Evolutionary conservation across 495 filamentous ascomycete genomes (phyloP).

Genomic region (Lineolata rhizophorae): DNA sequence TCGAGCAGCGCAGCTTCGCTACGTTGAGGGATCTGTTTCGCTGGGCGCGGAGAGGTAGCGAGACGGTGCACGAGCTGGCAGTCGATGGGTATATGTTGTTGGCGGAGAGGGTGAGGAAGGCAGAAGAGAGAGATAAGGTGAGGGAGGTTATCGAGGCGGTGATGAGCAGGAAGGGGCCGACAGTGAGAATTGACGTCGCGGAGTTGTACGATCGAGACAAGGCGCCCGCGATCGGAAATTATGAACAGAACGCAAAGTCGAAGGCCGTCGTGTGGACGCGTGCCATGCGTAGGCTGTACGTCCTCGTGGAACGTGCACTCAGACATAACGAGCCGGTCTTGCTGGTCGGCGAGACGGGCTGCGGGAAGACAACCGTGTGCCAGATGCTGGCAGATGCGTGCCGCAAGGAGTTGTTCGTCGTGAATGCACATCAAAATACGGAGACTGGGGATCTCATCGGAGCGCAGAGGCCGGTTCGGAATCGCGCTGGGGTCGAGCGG

Average conservation of each 20-base stretch:
- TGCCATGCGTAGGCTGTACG: constrained; percentile 76
- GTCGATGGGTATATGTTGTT: constrained; percentile 90
- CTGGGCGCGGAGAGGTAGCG: constrained; percentile 77
- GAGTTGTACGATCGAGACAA: constrained; percentile 39
- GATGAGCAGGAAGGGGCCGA: constrained; percentile 31
- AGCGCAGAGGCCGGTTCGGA: constrained; percentile 77
- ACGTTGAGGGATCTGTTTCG: constrained; percentile 91
- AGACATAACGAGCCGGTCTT: constrained; percentile 85
- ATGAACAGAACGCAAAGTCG: constrained; percentile 22
- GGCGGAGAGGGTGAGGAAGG: constrained; percentile 81
- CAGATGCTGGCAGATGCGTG: constrained; percentile 74
- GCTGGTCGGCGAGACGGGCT: constrained; percentile 88
- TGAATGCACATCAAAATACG: constrained; percentile 94
- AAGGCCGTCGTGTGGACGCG: constrained; percentile 74
- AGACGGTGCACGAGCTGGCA: constrained; percentile 72
- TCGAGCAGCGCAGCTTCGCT: constrained; percentile 95
- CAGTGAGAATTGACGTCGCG: constrained; percentile 53
- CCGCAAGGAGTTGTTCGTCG: constrained; percentile 52
- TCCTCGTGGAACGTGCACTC: constrained; percentile 64
- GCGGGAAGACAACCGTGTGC: constrained; percentile 90
- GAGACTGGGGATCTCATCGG: constrained; percentile 96
- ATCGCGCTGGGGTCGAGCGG: constrained; percentile 46
- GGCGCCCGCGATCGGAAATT: constrained; percentile 31
- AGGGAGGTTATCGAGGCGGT: constrained; percentile 81
- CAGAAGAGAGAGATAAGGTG: constrained; percentile 62